Evolutionary conservation across 306 rosid species (phyloP), one percentile per base, ranked within the genome.

Genomic region (Medicago lupulina): DNA sequence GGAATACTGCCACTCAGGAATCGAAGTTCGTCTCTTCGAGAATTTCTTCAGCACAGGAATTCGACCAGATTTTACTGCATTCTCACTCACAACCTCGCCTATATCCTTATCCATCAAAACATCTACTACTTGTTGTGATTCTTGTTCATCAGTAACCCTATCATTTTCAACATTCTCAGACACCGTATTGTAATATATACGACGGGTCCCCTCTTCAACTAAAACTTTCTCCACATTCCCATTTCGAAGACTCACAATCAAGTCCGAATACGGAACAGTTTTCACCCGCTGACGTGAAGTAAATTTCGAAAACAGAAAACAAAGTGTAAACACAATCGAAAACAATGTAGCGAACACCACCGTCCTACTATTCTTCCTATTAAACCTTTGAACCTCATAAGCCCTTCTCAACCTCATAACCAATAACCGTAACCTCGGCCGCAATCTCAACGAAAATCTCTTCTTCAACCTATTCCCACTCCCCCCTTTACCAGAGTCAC

Each of bases 201-300:
- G 87, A 2, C 93, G 93, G 36, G 99, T 92, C n/a, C 96, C 97
- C 76, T 95, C 99, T 86, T 95, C 97, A 1, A 95, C 82, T 76
- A 95, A 78, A 73, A 92, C 97, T 58, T 83, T 90, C 0, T 85
- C 67, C 49, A 95, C 97, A 51, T 79, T 79, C 64, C 87, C 97
- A 71, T 72, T 80, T 76, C 84, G 83, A 71, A 95, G 93, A 76
- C 88, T 92, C 6, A 70, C 71, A 34, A 95, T 63, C 82, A 95
- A 79, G 25, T 90, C 93, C 2, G 99, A 92, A 87, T 95, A 95
- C 0, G 99, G 97, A 76, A 95, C 99, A 59, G 72, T 19, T 81
- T 80, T 87, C 0, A 92, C 85, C 57, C 90, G 82, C 0, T 97
- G 91, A 17, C 86, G 28, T 46, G 96, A 84, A 13, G 93, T 89